phyloP scores from a whole-genome alignment of 768 basidiomycete species.

The Coprinellus aureogranulatus region DNA sequence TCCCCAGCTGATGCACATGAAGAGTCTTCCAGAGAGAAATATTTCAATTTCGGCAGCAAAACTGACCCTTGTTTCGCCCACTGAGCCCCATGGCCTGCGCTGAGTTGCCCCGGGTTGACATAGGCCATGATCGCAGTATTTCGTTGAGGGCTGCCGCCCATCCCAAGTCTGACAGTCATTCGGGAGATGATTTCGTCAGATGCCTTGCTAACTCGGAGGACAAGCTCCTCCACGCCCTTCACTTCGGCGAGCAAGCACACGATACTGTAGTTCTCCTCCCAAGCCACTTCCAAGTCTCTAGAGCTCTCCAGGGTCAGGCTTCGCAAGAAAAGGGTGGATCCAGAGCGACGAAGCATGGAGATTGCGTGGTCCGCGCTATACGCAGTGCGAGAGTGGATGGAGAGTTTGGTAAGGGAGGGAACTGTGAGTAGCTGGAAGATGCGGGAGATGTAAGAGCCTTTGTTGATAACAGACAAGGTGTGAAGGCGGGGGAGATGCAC shows the following conservation, averaged over 20 bases:
- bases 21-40: conserved; percentile 5
- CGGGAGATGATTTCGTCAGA: conserved; percentile 17
- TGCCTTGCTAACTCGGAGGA: conserved; percentile 15
- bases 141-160: conserved; percentile 7
- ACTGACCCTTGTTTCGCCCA: not conserved
- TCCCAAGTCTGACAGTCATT: conserved; percentile 10
- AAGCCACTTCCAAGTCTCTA: conserved; percentile 11
- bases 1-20: conserved; percentile 4
- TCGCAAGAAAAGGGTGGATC: not conserved
- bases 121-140: not conserved
- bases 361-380: conserved; percentile 15
- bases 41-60: conserved; percentile 5
- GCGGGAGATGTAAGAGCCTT: conserved; percentile 21
- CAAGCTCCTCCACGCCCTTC: conserved; percentile 15
- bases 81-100: not conserved
- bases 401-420: conserved; percentile 16
- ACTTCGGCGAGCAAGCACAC: conserved; percentile 15
- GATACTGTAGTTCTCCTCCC: conserved; percentile 21
- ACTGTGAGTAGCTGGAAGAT: conserved; percentile 22
- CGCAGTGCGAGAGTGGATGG: conserved; percentile 14
- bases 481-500: conserved; percentile 18
- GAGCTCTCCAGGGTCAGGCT: conserved; percentile 13
- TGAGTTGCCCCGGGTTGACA: too few species aligned
- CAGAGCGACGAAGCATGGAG: conserved; percentile 14
- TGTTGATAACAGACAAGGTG: conserved; percentile 18